Evolutionary conservation across 306 rosid species (phyloP).

Genomic region (Geum urbanum): DNA sequence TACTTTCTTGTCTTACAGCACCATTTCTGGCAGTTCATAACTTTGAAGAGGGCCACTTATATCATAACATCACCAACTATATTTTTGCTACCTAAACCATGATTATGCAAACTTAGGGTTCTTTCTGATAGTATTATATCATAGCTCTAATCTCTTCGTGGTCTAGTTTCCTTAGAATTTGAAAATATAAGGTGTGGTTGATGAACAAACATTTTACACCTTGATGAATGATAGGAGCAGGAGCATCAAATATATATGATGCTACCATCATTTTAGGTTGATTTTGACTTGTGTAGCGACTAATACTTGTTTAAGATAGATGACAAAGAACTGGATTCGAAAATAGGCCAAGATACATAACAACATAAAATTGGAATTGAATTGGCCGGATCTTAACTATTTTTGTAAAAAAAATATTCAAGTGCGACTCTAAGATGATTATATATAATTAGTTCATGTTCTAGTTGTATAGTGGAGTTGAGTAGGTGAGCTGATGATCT

Average conservation of each 20-base stretch:
- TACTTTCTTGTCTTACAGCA: background rate
- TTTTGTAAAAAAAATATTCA: background rate
- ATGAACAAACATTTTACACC: conserved; percentile 43
- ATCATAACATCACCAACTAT: background rate
- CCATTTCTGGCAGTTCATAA: background rate
- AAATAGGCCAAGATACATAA: too few relatives aligned
- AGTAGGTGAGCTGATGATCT: conserved; percentile 18
- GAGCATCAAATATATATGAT: conserved; percentile 26
- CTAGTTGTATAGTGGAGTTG: background rate
- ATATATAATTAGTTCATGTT: conserved; percentile 3
- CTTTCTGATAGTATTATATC: background rate
- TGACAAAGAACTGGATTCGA: background rate
- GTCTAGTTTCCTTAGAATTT: background rate
- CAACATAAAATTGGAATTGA: too few relatives aligned
- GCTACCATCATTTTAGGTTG: background rate
- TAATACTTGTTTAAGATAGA: background rate
- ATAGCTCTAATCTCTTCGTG: background rate
- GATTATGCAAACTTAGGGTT: background rate
- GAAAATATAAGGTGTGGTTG: conserved; percentile 38
- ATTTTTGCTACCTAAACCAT: conserved; percentile 4
- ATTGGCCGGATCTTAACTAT: background rate
- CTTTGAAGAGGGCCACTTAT: background rate
- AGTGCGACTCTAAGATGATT: background rate
- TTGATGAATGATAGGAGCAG: conserved; percentile 7
- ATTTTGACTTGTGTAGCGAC: background rate